Percentiles rank a stretch among this genome's conserved stretches.
Conservation (phyloP, 2,329 filamentous ascomycete species). For the Venturia pyrina region DNA sequence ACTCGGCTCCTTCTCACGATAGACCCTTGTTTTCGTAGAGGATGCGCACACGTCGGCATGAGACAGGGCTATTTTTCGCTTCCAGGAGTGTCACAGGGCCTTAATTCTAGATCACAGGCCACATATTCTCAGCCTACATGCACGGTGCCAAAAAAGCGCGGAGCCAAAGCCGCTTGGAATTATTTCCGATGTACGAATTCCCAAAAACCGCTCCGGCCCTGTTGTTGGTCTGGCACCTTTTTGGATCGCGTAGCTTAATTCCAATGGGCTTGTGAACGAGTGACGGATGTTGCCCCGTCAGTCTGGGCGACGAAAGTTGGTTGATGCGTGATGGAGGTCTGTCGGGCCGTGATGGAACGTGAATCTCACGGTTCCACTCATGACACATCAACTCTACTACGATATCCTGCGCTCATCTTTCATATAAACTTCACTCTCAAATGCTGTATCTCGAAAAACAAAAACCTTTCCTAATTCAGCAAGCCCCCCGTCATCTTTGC, state of each 20-base stretch:
- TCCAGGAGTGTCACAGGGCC: not conserved
- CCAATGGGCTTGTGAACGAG: not conserved
- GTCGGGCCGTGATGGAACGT: not conserved
- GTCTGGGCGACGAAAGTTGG: too few species aligned
- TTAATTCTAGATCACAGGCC: not conserved
- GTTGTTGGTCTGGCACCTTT: not conserved
- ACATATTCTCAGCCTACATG: not conserved
- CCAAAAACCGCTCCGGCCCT: not conserved
- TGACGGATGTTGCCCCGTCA: not conserved
- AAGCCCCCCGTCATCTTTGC: constrained; percentile 44
- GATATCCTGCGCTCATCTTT: not conserved
- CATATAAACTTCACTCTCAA: too few species aligned
- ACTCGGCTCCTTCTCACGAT: not conserved
- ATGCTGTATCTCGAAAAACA: not conserved
- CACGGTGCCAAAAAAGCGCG: not conserved
- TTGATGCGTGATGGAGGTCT: not conserved
- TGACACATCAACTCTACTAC: not conserved
- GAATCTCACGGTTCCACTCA: not conserved
- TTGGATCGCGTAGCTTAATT: not conserved
- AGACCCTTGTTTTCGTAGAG: not conserved
- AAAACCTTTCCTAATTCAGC: not conserved
- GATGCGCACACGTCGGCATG: not conserved
- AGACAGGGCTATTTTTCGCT: not conserved
- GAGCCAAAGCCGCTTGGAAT: not conserved
- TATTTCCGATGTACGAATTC: not conserved